phyloP scores from a whole-genome alignment of 331 rosid species.

The Rosa hybrid region DNA sequence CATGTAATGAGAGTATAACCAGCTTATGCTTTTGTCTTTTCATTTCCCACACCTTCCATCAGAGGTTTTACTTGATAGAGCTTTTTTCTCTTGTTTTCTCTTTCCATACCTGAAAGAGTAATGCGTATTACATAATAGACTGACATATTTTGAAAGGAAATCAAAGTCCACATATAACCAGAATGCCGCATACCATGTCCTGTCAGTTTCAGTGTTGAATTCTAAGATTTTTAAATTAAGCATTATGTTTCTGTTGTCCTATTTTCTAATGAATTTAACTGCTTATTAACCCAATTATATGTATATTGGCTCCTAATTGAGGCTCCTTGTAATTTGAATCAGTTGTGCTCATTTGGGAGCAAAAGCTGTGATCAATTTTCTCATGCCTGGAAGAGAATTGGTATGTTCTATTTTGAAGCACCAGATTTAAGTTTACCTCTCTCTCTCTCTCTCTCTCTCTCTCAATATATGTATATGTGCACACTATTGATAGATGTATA shows the following conservation, averaged over 20 bases:
- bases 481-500: constrained; percentile 2
- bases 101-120: too few relatives aligned
- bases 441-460: not conserved
- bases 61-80: too few relatives aligned
- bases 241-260: not conserved
- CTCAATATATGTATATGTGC: not conserved
- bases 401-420: constrained; percentile 42
- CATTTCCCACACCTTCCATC: not conserved
- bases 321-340: constrained; percentile 38
- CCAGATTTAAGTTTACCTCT: not conserved
- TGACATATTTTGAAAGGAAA: not conserved
- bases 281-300: not conserved
- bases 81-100: too few relatives aligned
- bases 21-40: not conserved
- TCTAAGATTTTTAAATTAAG: not conserved
- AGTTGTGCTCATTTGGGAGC: constrained; percentile 86
- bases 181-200: not conserved
- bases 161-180: not conserved
- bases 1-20: constrained; percentile 12
- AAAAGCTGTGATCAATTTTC: constrained; percentile 63
- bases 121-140: not conserved
- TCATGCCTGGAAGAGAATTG: constrained; percentile 69
- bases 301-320: constrained; percentile 18
- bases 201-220: not conserved
- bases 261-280: not conserved